phyloP scores from a whole-genome alignment of 1,284 basidiomycete genomes.

The Rhizopogon hawkerae region DNA sequence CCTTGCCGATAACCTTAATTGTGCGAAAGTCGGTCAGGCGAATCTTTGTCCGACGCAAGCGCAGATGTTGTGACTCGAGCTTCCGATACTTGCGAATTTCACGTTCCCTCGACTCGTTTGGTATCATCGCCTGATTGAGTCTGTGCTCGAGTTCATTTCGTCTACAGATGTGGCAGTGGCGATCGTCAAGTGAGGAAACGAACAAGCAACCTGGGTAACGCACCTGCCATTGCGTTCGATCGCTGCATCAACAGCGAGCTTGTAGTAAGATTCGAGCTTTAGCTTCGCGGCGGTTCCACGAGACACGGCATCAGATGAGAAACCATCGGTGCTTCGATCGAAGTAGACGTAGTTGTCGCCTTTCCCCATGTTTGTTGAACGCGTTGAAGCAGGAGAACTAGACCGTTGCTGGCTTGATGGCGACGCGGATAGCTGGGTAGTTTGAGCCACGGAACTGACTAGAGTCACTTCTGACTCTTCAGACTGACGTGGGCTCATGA shows the following conservation, averaged over 20 bases:
- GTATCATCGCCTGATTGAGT: conserved; percentile 67
- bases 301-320: conserved; percentile 84
- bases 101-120: conserved; percentile 80
- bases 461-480: conserved; percentile 16
- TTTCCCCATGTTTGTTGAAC: conserved; percentile 22
- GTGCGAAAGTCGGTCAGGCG: conserved; percentile 92
- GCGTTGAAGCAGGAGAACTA: conserved; percentile 22
- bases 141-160: conserved; percentile 90
- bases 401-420: conserved; percentile 20
- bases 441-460: background rate
- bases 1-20: conserved; percentile 98
- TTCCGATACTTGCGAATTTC: conserved; percentile 88
- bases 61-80: conserved; percentile 86
- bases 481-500: conserved; percentile 25
- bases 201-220: conserved; percentile 7
- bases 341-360: conserved; percentile 87
- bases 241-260: conserved; percentile 83
- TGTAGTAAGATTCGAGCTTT: conserved; percentile 97
- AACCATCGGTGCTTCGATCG: conserved; percentile 76
- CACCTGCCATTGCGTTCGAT: conserved; percentile 63
- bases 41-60: conserved; percentile 87
- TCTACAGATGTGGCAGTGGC: conserved; percentile 34
- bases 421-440: conserved; percentile 2
- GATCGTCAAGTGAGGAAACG: conserved; percentile 4
- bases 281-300: conserved; percentile 94